These are phyloP conservation scores for Solanum lycopersicoides DNA, from an alignment of 257 asterid species.

Conservation along the genomic window DNA sequence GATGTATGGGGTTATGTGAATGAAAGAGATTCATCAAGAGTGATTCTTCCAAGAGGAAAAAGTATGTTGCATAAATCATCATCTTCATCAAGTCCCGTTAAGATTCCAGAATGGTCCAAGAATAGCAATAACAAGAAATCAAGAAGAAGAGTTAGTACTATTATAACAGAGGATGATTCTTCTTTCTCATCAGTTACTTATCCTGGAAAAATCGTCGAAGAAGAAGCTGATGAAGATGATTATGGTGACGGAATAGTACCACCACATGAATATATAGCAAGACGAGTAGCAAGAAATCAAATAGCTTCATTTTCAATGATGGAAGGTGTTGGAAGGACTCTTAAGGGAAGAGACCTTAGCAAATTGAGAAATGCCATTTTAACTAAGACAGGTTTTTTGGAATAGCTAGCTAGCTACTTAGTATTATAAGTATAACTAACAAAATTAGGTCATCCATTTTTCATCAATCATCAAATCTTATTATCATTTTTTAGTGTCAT, in stretches of 20 bases:
- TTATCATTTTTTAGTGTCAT: neutral
- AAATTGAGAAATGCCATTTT: slow-evolving; percentile 47
- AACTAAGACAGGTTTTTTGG: slow-evolving; percentile 59
- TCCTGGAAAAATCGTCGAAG: neutral
- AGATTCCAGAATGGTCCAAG: slow-evolving; percentile 25
- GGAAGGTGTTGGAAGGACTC: slow-evolving; percentile 68
- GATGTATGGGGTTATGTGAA: slow-evolving; percentile 31
- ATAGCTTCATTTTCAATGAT: slow-evolving; percentile 55
- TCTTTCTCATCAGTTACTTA: neutral
- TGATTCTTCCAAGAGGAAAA: neutral
- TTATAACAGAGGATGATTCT: neutral
- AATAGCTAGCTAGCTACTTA: neutral
- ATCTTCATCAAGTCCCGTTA: slow-evolving; percentile 4
- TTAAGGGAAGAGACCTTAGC: slow-evolving; percentile 65
- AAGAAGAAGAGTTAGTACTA: neutral
- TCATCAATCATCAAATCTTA: neutral
- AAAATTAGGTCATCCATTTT: neutral
- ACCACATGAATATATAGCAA: slow-evolving; percentile 49
- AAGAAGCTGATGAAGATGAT: neutral
- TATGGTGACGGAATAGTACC: slow-evolving; percentile 29
- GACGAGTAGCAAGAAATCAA: slow-evolving; percentile 27
- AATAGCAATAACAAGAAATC: slow-evolving; percentile 6
- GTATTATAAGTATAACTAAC: neutral
- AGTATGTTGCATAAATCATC: neutral
- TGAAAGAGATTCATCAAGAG: slow-evolving; percentile 2